These are phyloP conservation scores for Talaromyces islandicus DNA, from an alignment of 2,329 filamentous ascomycete genomes.

Conservation along the genomic window DNA sequence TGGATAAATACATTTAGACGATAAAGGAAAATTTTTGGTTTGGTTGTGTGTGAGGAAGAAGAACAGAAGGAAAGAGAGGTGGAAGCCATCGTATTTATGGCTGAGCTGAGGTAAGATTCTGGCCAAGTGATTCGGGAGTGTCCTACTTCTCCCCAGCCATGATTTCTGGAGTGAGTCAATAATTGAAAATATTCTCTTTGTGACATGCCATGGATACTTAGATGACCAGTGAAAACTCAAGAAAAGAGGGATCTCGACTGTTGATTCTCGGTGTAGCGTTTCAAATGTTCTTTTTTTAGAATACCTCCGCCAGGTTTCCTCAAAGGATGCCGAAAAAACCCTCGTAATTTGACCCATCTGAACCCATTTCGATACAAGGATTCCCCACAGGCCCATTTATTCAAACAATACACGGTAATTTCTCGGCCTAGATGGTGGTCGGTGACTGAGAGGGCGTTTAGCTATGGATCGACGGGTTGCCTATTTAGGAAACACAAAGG, in stretches of 20 bases:
- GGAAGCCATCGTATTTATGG: neutral
- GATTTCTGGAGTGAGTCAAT: neutral
- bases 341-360: neutral
- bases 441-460: neutral
- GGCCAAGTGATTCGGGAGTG: neutral
- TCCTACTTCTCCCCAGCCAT: neutral
- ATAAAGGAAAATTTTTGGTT: neutral
- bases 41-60: neutral
- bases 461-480: neutral
- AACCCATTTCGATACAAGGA: neutral
- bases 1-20: neutral
- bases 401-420: neutral
- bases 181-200: neutral
- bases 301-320: neutral
- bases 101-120: neutral
- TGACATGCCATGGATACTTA: neutral
- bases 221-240: neutral
- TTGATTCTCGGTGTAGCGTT: neutral
- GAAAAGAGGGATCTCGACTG: neutral
- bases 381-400: neutral
- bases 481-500: neutral
- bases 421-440: neutral
- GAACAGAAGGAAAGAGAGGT: neutral
- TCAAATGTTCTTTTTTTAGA: neutral
- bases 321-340: neutral